Conservation (phyloP, 1,284 basidiomycete species). For the Phellopilus nigrolimitatus region DNA sequence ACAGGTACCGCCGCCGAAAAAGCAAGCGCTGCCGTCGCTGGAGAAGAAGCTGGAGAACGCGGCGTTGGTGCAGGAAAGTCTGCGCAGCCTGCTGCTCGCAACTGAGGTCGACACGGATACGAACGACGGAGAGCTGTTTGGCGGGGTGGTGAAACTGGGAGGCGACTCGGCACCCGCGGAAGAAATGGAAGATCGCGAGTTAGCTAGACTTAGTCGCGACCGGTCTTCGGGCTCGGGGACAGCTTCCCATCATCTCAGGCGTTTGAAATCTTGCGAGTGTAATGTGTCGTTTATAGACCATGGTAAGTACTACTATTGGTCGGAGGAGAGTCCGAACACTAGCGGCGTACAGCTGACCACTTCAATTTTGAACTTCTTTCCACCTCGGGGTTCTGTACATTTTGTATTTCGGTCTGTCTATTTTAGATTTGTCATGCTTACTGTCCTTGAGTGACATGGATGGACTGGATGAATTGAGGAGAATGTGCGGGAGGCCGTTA, state of each 20-base stretch:
- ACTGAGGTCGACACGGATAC: slow-evolving; percentile 72
- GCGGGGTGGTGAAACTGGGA: slow-evolving; percentile 80
- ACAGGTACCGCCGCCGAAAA: slow-evolving; percentile 69
- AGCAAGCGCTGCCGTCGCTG: slow-evolving; percentile 69
- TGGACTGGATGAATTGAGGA: too few relatives aligned
- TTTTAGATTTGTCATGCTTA: not conserved
- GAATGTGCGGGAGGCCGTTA: too few relatives aligned
- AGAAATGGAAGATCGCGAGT: slow-evolving; percentile 56
- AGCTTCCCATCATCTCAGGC: too few relatives aligned
- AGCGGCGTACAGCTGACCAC: too few relatives aligned
- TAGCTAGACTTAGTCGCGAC: too few relatives aligned
- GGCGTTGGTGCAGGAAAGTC: slow-evolving; percentile 69
- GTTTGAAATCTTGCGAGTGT: too few relatives aligned
- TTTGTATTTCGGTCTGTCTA: not conserved
- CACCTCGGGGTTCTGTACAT: not conserved
- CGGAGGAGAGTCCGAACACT: too few relatives aligned
- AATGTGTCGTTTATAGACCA: too few relatives aligned
- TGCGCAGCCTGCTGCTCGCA: slow-evolving; percentile 65
- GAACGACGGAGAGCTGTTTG: slow-evolving; percentile 69
- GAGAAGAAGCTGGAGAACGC: slow-evolving; percentile 81
- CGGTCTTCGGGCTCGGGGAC: too few relatives aligned
- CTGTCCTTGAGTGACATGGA: too few relatives aligned
- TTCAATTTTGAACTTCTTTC: not conserved
- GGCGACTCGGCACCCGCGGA: slow-evolving; percentile 60
- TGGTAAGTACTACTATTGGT: too few relatives aligned